Evolutionary conservation across 352 stramenopile genomes (phyloP), one percentile per base, ranked within the genome.

Genomic region (Phytophthora tubulina): DNA sequence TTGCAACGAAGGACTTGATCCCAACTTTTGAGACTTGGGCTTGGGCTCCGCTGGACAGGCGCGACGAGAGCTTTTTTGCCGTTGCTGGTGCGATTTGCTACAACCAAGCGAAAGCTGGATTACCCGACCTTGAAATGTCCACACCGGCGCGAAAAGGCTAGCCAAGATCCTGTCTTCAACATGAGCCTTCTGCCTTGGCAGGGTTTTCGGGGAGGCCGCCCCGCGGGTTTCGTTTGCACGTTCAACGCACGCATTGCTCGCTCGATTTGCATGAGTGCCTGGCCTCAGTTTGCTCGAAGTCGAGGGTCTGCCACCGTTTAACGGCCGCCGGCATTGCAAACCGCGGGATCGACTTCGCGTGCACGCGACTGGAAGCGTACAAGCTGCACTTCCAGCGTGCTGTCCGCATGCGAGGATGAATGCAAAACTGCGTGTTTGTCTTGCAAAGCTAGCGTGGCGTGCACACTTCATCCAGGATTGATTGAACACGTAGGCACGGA

Each of bases 1-100:
- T 79, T 75, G 67, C 50, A 32, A 54, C 27, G 58, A 62, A 44
- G 13, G 13, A 66, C 55, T 76, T 68, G 65, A 67, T 78, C 66
- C 45, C 21, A 27, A 27, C 21, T 27, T 27, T 27, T 27, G 21
- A 27, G 21, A 27, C 21, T 27, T 27, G 21, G 21, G 21, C 50
- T 77, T 77, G 46, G 56, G 32, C n/a, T 30, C 17, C 31, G 13
- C 44, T 50, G 52, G 70, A 77, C 67, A 77, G 64, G 4, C 69
- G 52, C 45, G 52, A 31, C 6, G 32, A 32, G 21, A 21, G 44
- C 10, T 65, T 61, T 70, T 74, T 70, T 52, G 35, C 21, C 21
- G 7, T 62, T 72, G 69, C 69, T 1, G 10, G 30, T 2, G 27
- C 31, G 70, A 78, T 78, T 78, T 75, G 71, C 49, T 72, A 61